Base-by-base conservation (phyloP, 805 yeast genomes). In the Kurtzmaniella fragi region DNA sequence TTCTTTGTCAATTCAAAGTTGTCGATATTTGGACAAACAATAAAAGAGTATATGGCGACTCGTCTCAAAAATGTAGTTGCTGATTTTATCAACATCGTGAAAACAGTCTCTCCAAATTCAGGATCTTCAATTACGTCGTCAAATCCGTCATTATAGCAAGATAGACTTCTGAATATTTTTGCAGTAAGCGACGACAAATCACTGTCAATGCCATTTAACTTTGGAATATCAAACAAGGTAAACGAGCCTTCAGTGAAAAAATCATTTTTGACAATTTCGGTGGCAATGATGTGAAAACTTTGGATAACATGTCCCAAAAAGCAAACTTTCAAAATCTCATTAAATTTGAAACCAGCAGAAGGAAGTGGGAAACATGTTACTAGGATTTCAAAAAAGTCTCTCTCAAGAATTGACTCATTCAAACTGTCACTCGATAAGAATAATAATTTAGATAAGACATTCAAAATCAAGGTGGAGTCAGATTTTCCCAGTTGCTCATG, bases 41-140 rank as follows among this genome's bases (percentile, higher is more conserved):
- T 75, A 52, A 59, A 69, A 0, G 79, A 66, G 48, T 74, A 78
- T 5, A 85, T 73, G 5, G 82, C 73, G 12, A 78, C 64, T 47
- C 77, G 73, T 45, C 95, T 67, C 39, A 85, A 62, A 46, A 81
- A 85, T 15, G 89, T 87, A 0, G 83, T 74, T 7, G 72, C 55
- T 1, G 80, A 57, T 48, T 76, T 78, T n/a, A 72, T 54, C 15
- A 81, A 34, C 75, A 83, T 67, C 0, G 81, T 64, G 48, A 69
- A 78, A 2, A 81, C 44, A 1, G 74, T 62, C 25, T 53, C 39
- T 0, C 77, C 67, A 41, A 70, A 61, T 9, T 42, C 49, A 1
- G 49, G 43, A 8, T 37, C 43, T 8, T 16, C 17, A 13, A 17
- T 14, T n/a, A 10, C 17, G 8, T 27, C 34, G 17, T 25, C 30